Evolutionary conservation across 805 yeast genomes (phyloP).

Genomic region (Candida berthetii): DNA sequence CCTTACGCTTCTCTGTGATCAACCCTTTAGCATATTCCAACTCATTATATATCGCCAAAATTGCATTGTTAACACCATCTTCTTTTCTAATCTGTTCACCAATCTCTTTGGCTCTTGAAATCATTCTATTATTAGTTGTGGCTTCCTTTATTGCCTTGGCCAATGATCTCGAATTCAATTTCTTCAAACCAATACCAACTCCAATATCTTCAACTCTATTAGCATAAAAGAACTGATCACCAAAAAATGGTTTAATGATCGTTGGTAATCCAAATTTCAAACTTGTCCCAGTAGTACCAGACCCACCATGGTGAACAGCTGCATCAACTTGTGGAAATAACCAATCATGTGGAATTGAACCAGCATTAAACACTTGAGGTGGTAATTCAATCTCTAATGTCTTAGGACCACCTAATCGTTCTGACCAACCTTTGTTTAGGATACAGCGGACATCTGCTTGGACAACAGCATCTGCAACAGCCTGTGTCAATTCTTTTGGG

Average conservation of each 20-base stretch:
- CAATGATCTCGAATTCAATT: constrained; percentile 58
- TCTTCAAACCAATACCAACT: constrained; percentile 66
- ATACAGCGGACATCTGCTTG: constrained; percentile 83
- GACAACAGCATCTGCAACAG: constrained; percentile 72
- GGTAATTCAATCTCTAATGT: constrained; percentile 48
- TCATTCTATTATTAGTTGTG: constrained; percentile 58
- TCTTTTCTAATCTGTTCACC: constrained; percentile 66
- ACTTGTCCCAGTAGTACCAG: constrained; percentile 94
- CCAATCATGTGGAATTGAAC: constrained; percentile 91
- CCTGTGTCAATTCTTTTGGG: constrained; percentile 69
- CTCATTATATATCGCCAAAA: constrained; percentile 72
- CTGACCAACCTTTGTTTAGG: constrained; percentile 93
- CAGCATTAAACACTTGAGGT: constrained; percentile 58
- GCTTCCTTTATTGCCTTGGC: constrained; percentile 65
- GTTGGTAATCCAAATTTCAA: constrained; percentile 85
- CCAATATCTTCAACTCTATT: constrained; percentile 84
- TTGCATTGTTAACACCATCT: constrained; percentile 74
- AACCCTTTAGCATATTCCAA: constrained; percentile 68
- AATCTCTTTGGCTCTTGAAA: constrained; percentile 56
- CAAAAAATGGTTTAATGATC: constrained; percentile 89
- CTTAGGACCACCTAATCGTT: constrained; percentile 40
- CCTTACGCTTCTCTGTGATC: constrained; percentile 37
- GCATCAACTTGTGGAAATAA: constrained; percentile 84
- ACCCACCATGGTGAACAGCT: constrained; percentile 96
- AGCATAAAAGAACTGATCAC: constrained; percentile 93